Percentiles rank a stretch among this genome's conserved stretches.
These are phyloP conservation scores for Thuidium tamariscinum DNA, from an alignment of 225 moss, liverwort and hornwort genomes.

Conservation along the genomic window DNA sequence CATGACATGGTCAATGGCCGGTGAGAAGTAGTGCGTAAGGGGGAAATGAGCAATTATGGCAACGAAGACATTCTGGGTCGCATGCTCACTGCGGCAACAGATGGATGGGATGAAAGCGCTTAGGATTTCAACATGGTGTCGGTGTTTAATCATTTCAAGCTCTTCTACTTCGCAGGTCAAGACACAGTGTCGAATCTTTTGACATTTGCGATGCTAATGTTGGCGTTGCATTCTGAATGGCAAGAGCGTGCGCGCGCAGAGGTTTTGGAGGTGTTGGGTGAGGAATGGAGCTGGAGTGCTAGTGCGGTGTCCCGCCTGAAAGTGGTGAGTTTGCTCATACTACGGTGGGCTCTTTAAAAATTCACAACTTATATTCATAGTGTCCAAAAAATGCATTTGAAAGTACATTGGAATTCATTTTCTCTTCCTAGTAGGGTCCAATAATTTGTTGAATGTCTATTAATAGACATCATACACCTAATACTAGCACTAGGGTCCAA, in stretches of 20 bases:
- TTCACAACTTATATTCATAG: too few species aligned
- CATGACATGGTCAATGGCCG: neutral
- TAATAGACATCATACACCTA: too few species aligned
- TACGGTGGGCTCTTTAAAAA: rapidly evolving
- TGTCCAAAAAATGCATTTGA: too few species aligned
- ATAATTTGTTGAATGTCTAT: too few species aligned
- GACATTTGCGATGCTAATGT: neutral
- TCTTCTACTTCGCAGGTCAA: too few species aligned
- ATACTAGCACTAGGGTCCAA: too few species aligned
- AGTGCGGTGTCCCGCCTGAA: neutral
- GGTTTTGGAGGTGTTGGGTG: neutral
- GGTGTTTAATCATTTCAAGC: neutral
- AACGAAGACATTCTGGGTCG: neutral
- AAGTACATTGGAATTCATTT: too few species aligned
- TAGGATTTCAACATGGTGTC: neutral
- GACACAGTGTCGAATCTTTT: neutral
- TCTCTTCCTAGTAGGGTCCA: too few species aligned
- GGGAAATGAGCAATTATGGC: too few species aligned
- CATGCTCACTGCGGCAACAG: neutral
- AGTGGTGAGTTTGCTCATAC: neutral
- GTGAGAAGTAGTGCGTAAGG: neutral
- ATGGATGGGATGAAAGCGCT: neutral
- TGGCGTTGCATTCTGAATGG: constrained; percentile 13
- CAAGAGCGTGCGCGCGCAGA: neutral
- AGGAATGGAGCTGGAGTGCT: neutral